Conservation (phyloP, 1,284 basidiomycete genomes). For the Marasmius fiardii region DNA sequence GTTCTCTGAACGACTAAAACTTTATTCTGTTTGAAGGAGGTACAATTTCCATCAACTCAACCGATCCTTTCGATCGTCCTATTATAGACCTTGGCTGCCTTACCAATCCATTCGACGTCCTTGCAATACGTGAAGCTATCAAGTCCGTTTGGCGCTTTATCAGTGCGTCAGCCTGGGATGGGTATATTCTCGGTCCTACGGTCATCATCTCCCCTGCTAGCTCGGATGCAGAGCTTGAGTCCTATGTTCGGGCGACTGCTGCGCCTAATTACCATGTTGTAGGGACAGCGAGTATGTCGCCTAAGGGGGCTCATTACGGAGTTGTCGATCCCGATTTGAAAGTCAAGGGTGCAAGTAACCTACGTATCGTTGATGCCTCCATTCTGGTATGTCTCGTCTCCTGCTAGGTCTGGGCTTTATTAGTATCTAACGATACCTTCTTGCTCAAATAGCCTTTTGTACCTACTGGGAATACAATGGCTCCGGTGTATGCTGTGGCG, state of each 20-base stretch:
- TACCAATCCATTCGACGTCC: conserved; percentile 12
- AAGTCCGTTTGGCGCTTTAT: conserved; percentile 11
- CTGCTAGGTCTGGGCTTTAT: conserved; percentile 26
- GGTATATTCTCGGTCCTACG: conserved; percentile 11
- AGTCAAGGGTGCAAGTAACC: conserved; percentile 8
- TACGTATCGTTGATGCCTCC: conserved; percentile 15
- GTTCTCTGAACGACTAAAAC: background rate
- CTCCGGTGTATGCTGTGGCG: conserved; percentile 3
- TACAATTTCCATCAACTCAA: conserved; percentile 10
- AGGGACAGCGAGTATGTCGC: conserved; percentile 14
- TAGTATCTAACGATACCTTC: background rate
- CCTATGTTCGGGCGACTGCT: conserved; percentile 12
- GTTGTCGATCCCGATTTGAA: conserved; percentile 15
- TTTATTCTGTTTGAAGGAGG: conserved; percentile 11
- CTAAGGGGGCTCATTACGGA: conserved; percentile 8
- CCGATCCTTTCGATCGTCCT: conserved; percentile 14
- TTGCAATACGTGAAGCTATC: conserved; percentile 14
- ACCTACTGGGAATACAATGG: background rate
- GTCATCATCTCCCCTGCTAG: conserved; percentile 1
- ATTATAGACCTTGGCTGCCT: conserved; percentile 15
- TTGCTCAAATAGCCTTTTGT: background rate
- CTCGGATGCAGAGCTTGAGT: conserved; percentile 17
- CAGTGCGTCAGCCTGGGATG: conserved; percentile 12
- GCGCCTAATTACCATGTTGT: conserved; percentile 10
- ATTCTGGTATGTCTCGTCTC: conserved; percentile 44